A percentile compares a stretch with the other conserved stretches of the same genome.
Conservation (phyloP, 2,329 filamentous ascomycete genomes). For the Hypoxylon sp. region DNA sequence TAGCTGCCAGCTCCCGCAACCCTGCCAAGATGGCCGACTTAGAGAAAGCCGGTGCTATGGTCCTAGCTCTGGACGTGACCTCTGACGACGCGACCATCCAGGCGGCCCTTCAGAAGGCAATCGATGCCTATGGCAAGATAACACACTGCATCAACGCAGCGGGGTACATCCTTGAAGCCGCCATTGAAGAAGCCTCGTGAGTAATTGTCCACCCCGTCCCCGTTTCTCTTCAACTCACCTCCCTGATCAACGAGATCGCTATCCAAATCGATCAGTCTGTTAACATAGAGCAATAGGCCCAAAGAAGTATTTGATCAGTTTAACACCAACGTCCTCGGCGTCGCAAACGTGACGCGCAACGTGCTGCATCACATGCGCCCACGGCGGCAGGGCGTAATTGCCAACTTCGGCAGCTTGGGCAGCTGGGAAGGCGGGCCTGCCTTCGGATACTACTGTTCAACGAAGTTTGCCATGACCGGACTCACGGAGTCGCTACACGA, state of each 20-base stretch:
- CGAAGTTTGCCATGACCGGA: conserved; percentile 60
- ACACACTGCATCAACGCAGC: conserved; percentile 66
- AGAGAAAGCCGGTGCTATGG: conserved; percentile 59
- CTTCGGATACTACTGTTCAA: conserved; percentile 56
- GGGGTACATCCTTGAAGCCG: conserved; percentile 61
- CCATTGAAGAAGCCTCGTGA: conserved; percentile 58
- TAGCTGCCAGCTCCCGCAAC: conserved; percentile 66
- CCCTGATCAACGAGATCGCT: background rate
- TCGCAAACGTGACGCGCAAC: conserved; percentile 57
- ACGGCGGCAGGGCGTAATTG: conserved; percentile 54
- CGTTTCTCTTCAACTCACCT: background rate
- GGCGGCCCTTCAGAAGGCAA: conserved; percentile 54
- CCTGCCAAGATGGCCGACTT: conserved; percentile 59
- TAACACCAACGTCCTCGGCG: conserved; percentile 60
- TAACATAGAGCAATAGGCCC: conserved; percentile 34
- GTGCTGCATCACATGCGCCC: conserved; percentile 58
- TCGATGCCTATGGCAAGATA: conserved; percentile 57
- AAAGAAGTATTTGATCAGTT: conserved; percentile 52
- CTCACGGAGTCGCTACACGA: conserved; percentile 55
- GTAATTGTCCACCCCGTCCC: background rate
- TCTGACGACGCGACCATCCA: conserved; percentile 56
- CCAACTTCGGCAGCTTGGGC: conserved; percentile 60
- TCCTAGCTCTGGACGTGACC: conserved; percentile 64
- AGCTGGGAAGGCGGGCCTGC: conserved; percentile 54
- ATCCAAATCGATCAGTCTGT: background rate